Evolutionary conservation across 805 yeast genomes (phyloP).

Genomic region (Wickerhamiella alocasiicola): DNA sequence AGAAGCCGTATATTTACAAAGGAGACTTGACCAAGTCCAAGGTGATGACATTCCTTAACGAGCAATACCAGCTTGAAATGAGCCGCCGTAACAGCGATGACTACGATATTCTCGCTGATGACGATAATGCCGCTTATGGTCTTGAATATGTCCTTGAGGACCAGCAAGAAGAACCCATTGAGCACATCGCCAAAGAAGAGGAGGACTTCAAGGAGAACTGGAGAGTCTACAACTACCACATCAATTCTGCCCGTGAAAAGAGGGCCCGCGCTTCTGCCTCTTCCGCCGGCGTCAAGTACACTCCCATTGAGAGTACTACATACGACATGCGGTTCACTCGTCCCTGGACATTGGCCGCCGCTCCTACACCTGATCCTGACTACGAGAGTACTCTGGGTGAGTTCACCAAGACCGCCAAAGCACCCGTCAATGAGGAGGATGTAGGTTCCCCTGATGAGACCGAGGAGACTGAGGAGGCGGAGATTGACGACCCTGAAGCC

Average conservation of each 20-base stretch:
- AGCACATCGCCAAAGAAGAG: conserved; percentile 15
- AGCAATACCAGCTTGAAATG: conserved; percentile 21
- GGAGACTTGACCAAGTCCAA: conserved; percentile 23
- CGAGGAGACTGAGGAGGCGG: conserved; percentile 70
- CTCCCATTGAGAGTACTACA: conserved; percentile 7
- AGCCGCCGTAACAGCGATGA: conserved; percentile 13
- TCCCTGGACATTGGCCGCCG: conserved; percentile 6
- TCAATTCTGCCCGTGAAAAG: conserved; percentile 15
- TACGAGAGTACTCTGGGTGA: conserved; percentile 1
- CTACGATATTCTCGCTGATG: conserved; percentile 5
- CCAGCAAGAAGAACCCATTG: conserved; percentile 17
- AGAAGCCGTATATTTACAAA: conserved; percentile 20
- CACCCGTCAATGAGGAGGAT: conserved; percentile 9
- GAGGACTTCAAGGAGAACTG: conserved; percentile 11
- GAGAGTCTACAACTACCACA: conserved; percentile 9
- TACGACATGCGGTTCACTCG: conserved; percentile 3
- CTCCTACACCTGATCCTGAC: conserved; percentile 6
- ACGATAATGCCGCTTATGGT: conserved; percentile 19
- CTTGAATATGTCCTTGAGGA: conserved; percentile 21
- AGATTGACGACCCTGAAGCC: conserved; percentile 30
- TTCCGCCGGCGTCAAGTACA: conserved; percentile 11
- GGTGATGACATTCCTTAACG: conserved; percentile 21
- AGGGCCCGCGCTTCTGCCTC: conserved; percentile 8
- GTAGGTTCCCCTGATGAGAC: conserved; percentile 48
- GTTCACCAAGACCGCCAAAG: not conserved